These are phyloP conservation scores for Leccinum aurantiacum DNA, from an alignment of 768 basidiomycete species.

Conservation along the genomic window DNA sequence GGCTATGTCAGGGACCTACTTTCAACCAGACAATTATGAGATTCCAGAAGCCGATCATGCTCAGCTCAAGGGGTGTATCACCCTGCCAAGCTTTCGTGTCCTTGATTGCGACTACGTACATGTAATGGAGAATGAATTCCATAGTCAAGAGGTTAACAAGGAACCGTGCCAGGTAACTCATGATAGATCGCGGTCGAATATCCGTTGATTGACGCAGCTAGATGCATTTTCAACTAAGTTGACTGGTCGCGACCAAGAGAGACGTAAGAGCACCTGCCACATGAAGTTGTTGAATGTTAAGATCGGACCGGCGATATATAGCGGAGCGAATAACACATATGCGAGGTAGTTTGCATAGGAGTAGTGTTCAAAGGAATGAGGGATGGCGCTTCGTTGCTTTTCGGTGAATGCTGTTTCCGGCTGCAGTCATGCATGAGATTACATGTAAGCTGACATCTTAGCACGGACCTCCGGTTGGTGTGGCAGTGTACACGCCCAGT, in stretches of 20 bases:
- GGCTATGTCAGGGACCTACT: conserved; percentile 42
- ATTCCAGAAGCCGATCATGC: conserved; percentile 97
- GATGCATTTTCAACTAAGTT: background rate
- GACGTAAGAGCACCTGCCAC: conserved; percentile 68
- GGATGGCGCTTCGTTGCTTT: conserved; percentile 56
- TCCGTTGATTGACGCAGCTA: conserved; percentile 62
- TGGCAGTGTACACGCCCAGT: conserved; percentile 66
- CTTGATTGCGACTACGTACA: conserved; percentile 97
- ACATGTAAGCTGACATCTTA: background rate
- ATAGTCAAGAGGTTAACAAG: conserved; percentile 71
- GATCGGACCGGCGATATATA: conserved; percentile 96
- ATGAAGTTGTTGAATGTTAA: conserved; percentile 95
- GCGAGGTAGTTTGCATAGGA: conserved; percentile 72
- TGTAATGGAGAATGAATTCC: conserved; percentile 89
- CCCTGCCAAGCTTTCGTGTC: conserved; percentile 81
- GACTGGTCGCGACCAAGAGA: background rate
- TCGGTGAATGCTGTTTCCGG: conserved; percentile 41
- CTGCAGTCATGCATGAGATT: conserved; percentile 18
- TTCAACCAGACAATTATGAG: conserved; percentile 95
- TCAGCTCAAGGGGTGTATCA: conserved; percentile 74
- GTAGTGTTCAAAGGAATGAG: conserved; percentile 62
- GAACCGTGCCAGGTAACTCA: conserved; percentile 72
- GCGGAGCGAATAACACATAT: conserved; percentile 88
- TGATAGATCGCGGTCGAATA: conserved; percentile 40
- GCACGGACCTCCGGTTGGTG: conserved; percentile 44